Base-by-base conservation (phyloP, 2,329 filamentous ascomycete species). In the Grosmannia huntii region DNA sequence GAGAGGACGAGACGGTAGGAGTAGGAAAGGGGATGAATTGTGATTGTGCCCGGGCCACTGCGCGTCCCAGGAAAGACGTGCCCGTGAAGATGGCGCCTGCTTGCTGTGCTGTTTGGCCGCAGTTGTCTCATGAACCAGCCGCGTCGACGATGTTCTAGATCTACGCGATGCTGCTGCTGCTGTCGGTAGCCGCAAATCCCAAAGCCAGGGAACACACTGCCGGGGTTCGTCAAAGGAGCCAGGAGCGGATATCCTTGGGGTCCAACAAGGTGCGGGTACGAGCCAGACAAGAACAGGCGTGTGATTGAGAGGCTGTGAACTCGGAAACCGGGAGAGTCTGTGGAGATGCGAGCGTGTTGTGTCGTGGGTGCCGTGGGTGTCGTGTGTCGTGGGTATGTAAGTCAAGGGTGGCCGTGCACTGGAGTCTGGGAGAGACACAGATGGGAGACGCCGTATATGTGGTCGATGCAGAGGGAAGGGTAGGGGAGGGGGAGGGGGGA, bases 391-490 rank as follows among this genome's bases (percentile, higher is more conserved):
- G 38, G 36, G 46, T 46, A 33, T 57, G 52, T 55, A 51, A 58
- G 53, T 61, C 59, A 28, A 59, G 57, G 56, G 44, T 56, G 58
- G 56, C 58, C 61, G 61, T 61, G 61, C 59, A 59, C 59, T 25
- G 53, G 50, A 58, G 50, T 56, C 38, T 46, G 33, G 59, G 28
- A 58, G 46, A 57, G 49, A 31, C 23, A 31, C n/a, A 56, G 36
- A 16, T 11, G 12, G 44, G 21, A 56, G 27, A 53, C 44, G 57
- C 16, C 25, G 56, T 19, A 38, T 55, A 33, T 31, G 6, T 33
- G 56, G 16, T 19, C 12, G 50, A 59, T 44, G 57, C 53, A 57
- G 49, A 16, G 19, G 46, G 21, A 53, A 41, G 38, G 41, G 36
- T 31, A 41, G 11, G 36, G 14, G 53, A 33, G 3, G 31, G 19